Percentiles rank a stretch among this genome's conserved stretches.
phyloP scores from a whole-genome alignment of 1,284 basidiomycete genomes.

The Coniophora puteana region DNA sequence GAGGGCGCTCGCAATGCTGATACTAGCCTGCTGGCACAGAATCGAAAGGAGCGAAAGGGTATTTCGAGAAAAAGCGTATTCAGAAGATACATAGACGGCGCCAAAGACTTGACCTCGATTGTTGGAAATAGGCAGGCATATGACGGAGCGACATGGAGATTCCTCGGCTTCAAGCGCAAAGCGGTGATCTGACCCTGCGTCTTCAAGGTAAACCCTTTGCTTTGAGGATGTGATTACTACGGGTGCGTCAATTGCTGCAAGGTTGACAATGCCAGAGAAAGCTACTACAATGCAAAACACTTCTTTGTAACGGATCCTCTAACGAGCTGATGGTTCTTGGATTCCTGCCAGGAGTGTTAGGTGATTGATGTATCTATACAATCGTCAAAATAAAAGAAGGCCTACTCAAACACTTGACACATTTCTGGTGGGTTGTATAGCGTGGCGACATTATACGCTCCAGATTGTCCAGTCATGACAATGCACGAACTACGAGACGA shows the following conservation, averaged over 20 bases:
- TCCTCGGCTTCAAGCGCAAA: conserved; percentile 64
- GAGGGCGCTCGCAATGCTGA: conserved; percentile 68
- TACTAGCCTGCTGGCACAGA: conserved; percentile 69
- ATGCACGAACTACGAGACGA: conserved; percentile 65
- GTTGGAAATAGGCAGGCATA: conserved; percentile 67
- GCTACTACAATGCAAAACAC: conserved; percentile 63
- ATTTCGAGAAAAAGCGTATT: conserved; percentile 58
- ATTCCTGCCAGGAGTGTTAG: conserved; percentile 37
- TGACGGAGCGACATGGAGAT: conserved; percentile 53
- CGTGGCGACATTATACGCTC: conserved; percentile 66
- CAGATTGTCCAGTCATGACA: conserved; percentile 62
- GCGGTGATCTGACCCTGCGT: conserved; percentile 57
- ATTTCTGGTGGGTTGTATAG: conserved; percentile 54
- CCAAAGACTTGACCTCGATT: conserved; percentile 65
- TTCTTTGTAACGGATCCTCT: conserved; percentile 56
- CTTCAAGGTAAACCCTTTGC: conserved; percentile 54
- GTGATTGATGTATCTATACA: conserved; percentile 1
- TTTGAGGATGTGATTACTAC: conserved; percentile 67
- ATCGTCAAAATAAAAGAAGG: conserved; percentile 8
- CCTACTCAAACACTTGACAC: conserved; percentile 67
- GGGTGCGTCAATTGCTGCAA: conserved; percentile 19
- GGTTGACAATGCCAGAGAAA: background rate
- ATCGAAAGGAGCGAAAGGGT: conserved; percentile 59
- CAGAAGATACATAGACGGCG: conserved; percentile 49
- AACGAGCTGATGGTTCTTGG: conserved; percentile 56